Conservation (phyloP, 345 rosid species). For the Rubroshorea leprosula region DNA sequence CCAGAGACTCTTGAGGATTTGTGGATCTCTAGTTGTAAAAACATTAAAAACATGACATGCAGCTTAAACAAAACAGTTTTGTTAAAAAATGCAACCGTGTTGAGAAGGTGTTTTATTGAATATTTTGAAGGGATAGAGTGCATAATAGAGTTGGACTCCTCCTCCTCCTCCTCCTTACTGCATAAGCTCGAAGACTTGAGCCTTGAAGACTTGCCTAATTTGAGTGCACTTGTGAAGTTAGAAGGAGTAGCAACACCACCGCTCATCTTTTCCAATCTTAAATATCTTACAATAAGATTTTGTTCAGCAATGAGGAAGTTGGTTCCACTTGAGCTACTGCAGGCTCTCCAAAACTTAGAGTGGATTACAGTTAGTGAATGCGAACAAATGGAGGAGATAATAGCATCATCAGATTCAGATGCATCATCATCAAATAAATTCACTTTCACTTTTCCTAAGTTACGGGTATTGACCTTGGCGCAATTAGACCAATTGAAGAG, state of each 20-base stretch:
- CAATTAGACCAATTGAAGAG: too few species aligned
- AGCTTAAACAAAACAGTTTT: too few species aligned
- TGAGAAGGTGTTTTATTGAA: neutral
- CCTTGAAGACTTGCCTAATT: neutral
- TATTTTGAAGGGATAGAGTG: neutral
- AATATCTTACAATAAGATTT: neutral
- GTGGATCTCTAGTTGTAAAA: too few species aligned
- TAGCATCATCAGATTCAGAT: too few species aligned
- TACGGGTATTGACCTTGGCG: too few species aligned
- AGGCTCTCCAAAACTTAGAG: neutral
- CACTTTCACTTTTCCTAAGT: too few species aligned
- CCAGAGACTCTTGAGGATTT: too few species aligned
- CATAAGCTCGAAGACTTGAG: neutral
- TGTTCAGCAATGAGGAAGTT: neutral
- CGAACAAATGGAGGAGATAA: too few species aligned
- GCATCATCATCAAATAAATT: too few species aligned
- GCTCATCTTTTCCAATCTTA: neutral
- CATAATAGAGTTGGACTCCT: neutral
- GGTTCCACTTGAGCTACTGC: neutral
- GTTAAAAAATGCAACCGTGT: too few species aligned
- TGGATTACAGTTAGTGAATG: too few species aligned
- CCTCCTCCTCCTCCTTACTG: neutral
- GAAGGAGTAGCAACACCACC: neutral
- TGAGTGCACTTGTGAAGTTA: neutral
- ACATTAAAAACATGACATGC: too few species aligned